A percentile compares a stretch with the other conserved stretches of the same genome.
These are phyloP conservation scores for Amborella trichopoda DNA, from an alignment of 164 flowering plant genomes.

Conservation along the genomic window DNA sequence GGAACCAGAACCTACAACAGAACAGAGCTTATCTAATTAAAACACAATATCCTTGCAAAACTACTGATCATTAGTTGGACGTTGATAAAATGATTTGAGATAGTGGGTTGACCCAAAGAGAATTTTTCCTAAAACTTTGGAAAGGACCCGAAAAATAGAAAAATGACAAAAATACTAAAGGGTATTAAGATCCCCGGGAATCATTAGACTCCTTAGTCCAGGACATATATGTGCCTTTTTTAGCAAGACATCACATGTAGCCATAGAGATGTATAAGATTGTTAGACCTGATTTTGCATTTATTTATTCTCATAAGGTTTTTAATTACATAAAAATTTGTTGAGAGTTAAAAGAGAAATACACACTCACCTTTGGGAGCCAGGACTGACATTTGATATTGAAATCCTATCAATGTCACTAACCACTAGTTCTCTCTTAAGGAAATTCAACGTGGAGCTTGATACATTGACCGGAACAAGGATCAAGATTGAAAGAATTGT, in stretches of 20 bases:
- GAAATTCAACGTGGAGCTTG: conserved; percentile 57
- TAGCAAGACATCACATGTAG: background rate
- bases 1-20: conserved; percentile 61
- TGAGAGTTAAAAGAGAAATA: conserved; percentile 1
- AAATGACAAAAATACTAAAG: background rate
- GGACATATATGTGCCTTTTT: background rate
- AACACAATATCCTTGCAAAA: background rate
- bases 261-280: background rate
- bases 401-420: conserved; percentile 87
- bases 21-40: background rate
- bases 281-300: background rate
- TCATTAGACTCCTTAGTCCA: background rate
- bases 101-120: too few relatives aligned
- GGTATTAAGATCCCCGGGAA: background rate
- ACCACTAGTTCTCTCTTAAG: conserved; percentile 53
- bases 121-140: background rate
- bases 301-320: too few relatives aligned
- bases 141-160: background rate
- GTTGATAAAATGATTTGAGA: too few relatives aligned
- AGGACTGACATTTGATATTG: conserved; percentile 84
- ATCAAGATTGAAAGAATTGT: conserved; percentile 56
- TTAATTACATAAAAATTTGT: too few relatives aligned
- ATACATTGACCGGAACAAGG: conserved; percentile 80
- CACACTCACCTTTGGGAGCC: conserved; percentile 51
- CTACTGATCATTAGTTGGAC: too few relatives aligned